A percentile compares a stretch with the other conserved stretches of the same genome.
phyloP scores from a whole-genome alignment of 345 rosid species.

The Raphanus sativus region DNA sequence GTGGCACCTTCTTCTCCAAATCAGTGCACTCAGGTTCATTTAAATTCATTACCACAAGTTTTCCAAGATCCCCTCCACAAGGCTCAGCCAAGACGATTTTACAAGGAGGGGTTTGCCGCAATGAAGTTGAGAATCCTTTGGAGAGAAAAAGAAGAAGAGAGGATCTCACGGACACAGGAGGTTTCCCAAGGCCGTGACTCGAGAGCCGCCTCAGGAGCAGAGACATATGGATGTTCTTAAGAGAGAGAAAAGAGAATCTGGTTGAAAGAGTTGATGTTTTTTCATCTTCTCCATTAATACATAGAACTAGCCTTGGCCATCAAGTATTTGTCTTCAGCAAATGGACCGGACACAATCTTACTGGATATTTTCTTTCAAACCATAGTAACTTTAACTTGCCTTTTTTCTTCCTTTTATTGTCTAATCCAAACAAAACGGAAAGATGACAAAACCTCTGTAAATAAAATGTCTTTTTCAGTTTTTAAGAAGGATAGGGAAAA shows the following conservation, averaged over 20 bases:
- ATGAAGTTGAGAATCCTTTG: background rate
- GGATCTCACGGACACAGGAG: background rate
- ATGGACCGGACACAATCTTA: background rate
- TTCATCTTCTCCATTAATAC: background rate
- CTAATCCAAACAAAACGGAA: no score
- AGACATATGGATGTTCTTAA: conserved; percentile 1
- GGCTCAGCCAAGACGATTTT: no score
- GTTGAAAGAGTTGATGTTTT: background rate
- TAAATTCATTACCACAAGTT: background rate
- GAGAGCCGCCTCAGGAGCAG: background rate
- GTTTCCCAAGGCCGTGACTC: background rate
- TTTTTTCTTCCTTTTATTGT: background rate
- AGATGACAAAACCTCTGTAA: no score
- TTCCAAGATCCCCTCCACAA: background rate
- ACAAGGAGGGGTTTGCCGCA: background rate
- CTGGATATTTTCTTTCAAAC: background rate
- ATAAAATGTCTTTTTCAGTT: background rate
- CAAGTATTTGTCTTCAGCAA: background rate
- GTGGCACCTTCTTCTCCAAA: background rate
- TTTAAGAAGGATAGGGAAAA: no score
- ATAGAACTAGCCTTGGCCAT: background rate
- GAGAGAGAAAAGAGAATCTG: background rate
- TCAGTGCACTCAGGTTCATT: background rate
- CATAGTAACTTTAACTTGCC: background rate
- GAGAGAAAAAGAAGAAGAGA: background rate